phyloP scores from a whole-genome alignment of 331 rosid species.

The Rosa hybrid region DNA sequence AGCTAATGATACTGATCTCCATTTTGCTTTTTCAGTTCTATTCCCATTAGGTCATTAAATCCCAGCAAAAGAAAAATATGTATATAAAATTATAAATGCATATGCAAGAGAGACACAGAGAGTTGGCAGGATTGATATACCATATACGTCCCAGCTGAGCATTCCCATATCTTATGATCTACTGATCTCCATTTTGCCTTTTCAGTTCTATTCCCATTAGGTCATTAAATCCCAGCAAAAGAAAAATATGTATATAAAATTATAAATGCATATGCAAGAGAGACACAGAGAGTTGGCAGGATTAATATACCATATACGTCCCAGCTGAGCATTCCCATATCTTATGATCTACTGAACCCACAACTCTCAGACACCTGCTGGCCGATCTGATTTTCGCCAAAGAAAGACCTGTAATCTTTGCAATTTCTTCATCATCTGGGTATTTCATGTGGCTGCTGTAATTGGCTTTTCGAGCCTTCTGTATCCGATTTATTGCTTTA shows the following conservation, averaged over 20 bases:
- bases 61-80: too few relatives aligned
- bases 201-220: not conserved
- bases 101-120: slow-evolving; percentile 9
- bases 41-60: too few relatives aligned
- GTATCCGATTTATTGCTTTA: slow-evolving; percentile 75
- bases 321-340: slow-evolving; percentile 46
- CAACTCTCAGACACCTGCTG: slow-evolving; percentile 67
- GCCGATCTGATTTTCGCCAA: slow-evolving; percentile 78
- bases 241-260: not conserved
- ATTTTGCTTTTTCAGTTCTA: not conserved
- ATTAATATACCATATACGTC: slow-evolving; percentile 61
- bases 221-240: not conserved
- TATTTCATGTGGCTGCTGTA: slow-evolving; percentile 40
- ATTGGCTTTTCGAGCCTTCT: slow-evolving; percentile 60
- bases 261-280: slow-evolving; percentile 3
- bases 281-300: slow-evolving; percentile 17
- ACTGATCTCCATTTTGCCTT: slow-evolving; percentile 27
- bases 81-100: not conserved
- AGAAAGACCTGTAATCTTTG: slow-evolving; percentile 82
- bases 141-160: slow-evolving; percentile 47
- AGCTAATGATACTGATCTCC: not conserved
- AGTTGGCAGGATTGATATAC: slow-evolving; percentile 46
- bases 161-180: slow-evolving; percentile 66
- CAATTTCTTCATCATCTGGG: slow-evolving; percentile 66
- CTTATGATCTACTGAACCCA: slow-evolving; percentile 77